Evolutionary conservation across 2,329 filamentous ascomycete genomes (phyloP).

Genomic region (Triangularia verruculosa): DNA sequence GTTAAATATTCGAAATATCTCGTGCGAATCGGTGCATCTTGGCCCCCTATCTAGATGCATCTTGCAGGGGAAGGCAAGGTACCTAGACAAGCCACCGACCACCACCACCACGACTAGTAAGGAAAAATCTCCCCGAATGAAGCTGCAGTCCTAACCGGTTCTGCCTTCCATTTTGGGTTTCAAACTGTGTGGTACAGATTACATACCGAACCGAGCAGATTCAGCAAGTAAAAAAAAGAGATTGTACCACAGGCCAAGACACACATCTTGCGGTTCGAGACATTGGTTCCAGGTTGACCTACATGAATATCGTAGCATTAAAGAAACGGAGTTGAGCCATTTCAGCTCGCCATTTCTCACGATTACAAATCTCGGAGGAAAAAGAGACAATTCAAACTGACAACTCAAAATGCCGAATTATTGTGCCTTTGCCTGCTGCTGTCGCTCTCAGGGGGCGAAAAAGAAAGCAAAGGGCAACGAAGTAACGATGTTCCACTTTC

Average conservation of each 20-base stretch:
- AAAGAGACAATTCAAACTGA: background rate
- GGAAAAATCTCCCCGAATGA: background rate
- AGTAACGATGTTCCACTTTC: background rate
- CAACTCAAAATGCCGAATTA: background rate
- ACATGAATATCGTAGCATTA: background rate
- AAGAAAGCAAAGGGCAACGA: background rate
- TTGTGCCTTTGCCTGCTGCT: background rate
- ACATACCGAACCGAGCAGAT: background rate
- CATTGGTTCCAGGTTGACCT: background rate
- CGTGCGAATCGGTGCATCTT: background rate
- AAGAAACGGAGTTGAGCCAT: background rate
- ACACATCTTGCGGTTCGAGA: background rate
- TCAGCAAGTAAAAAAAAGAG: background rate
- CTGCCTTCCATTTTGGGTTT: background rate
- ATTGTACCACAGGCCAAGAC: background rate
- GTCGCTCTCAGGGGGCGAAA: background rate
- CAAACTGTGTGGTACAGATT: background rate
- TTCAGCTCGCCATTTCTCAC: background rate
- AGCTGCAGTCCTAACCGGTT: background rate
- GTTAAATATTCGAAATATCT: background rate
- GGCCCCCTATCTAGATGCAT: background rate
- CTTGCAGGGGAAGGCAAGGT: background rate
- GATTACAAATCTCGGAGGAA: background rate
- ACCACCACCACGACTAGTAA: background rate
- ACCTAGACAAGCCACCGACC: background rate